Conservation (phyloP, 805 yeast species). For the Suhomyces tanzawaensis region DNA sequence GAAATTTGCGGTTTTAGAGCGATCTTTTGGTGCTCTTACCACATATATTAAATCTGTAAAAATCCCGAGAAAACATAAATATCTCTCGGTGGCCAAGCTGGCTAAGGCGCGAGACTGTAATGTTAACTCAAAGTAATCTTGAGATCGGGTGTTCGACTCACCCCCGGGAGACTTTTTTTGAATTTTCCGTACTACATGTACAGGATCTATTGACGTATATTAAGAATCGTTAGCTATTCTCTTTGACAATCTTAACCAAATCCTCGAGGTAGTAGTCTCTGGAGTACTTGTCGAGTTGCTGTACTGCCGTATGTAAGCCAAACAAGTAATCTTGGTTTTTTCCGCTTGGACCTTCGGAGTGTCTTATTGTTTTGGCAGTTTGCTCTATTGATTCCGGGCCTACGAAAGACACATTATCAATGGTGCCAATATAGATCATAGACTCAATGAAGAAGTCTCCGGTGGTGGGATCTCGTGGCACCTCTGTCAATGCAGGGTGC, state of each 20-base stretch:
- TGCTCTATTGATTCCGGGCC: slow-evolving; percentile 68
- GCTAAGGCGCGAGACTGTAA: slow-evolving; percentile 51
- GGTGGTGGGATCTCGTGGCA: slow-evolving; percentile 19
- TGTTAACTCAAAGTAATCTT: slow-evolving; percentile 36
- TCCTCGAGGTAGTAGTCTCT: slow-evolving; percentile 38
- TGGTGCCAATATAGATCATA: slow-evolving; percentile 78
- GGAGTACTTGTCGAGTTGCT: slow-evolving; percentile 19
- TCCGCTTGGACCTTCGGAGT: slow-evolving; percentile 77
- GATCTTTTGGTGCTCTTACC: too few relatives aligned
- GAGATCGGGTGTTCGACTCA: slow-evolving; percentile 52
- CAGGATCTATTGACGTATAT: not conserved
- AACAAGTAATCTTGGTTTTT: slow-evolving; percentile 68
- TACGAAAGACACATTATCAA: slow-evolving; percentile 74
- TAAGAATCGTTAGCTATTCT: not conserved
- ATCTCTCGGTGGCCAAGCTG: slow-evolving; percentile 48
- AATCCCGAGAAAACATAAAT: too few relatives aligned
- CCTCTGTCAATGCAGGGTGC: slow-evolving; percentile 9
- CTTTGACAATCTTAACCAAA: slow-evolving; percentile 15
- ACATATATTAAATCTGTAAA: too few relatives aligned
- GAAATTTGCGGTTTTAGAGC: too few relatives aligned
- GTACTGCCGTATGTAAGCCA: slow-evolving; percentile 48
- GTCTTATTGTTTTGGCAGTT: slow-evolving; percentile 61
- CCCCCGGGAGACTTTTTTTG: slow-evolving; percentile 42
- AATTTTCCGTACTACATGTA: not conserved
- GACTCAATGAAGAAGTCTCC: slow-evolving; percentile 51